These are phyloP conservation scores for Erodium moschatum DNA, from an alignment of 441 rosid species.

Conservation along the genomic window DNA sequence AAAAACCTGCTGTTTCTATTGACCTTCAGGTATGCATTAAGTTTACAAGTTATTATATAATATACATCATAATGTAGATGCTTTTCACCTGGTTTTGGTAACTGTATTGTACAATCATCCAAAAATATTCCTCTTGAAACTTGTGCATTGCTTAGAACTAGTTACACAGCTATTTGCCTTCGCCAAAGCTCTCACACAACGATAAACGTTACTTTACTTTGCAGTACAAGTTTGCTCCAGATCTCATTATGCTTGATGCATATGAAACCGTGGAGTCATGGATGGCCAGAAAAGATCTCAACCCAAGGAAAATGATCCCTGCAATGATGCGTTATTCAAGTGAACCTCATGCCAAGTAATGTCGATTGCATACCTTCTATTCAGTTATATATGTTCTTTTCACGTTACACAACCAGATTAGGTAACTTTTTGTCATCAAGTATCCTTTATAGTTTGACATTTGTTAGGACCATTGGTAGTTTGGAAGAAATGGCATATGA, in stretches of 20 bases:
- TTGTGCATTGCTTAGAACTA: slow-evolving; percentile 4
- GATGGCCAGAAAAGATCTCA: slow-evolving; percentile 80
- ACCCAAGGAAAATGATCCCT: slow-evolving; percentile 88
- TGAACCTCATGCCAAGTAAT: slow-evolving; percentile 99
- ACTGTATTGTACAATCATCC: neutral
- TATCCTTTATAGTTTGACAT: no score
- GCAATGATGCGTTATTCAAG: slow-evolving; percentile 99
- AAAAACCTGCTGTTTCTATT: slow-evolving; percentile 69
- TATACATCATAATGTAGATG: slow-evolving; percentile 9
- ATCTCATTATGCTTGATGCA: slow-evolving; percentile 89
- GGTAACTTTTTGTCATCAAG: neutral
- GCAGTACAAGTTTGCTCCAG: slow-evolving; percentile 99
- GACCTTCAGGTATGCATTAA: slow-evolving; percentile 71
- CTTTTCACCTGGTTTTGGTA: slow-evolving; percentile 12
- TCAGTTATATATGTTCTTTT: slow-evolving; percentile 14
- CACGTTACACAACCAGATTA: neutral
- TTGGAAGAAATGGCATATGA: neutral
- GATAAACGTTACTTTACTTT: slow-evolving; percentile 23
- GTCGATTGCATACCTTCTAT: slow-evolving; percentile 12
- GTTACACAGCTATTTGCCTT: slow-evolving; percentile 14
- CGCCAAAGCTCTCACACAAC: slow-evolving; percentile 17
- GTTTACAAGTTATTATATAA: slow-evolving; percentile 7
- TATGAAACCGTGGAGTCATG: slow-evolving; percentile 99
- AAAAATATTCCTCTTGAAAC: slow-evolving; percentile 2
- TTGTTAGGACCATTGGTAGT: no score